These are phyloP conservation scores for Aspergillus campestris DNA, from an alignment of 495 filamentous ascomycete genomes.

Conservation along the genomic window DNA sequence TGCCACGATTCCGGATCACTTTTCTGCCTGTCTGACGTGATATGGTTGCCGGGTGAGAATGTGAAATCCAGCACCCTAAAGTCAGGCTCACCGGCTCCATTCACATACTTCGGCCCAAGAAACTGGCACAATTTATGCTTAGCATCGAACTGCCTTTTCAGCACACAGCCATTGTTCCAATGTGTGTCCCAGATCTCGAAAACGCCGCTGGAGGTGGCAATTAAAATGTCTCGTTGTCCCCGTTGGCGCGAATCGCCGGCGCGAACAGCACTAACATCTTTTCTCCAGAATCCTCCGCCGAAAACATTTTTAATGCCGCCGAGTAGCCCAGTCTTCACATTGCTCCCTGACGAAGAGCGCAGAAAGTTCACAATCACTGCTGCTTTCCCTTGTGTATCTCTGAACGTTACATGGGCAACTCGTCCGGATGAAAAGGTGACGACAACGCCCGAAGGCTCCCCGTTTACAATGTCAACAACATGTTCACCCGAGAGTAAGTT, in stretches of 20 bases:
- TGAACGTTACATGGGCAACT: slow-evolving; percentile 72
- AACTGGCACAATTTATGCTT: slow-evolving; percentile 28
- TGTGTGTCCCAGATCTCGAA: slow-evolving; percentile 82
- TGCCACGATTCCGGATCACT: slow-evolving; percentile 21
- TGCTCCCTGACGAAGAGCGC: slow-evolving; percentile 40
- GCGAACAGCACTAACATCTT: slow-evolving; percentile 68
- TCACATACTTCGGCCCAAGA: slow-evolving; percentile 9
- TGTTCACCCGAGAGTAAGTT: slow-evolving; percentile 71
- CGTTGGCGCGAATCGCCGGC: slow-evolving; percentile 58
- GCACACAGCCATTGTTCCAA: slow-evolving; percentile 60
- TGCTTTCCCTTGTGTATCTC: slow-evolving; percentile 79
- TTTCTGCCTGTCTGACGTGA: slow-evolving; percentile 7
- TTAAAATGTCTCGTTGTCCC: slow-evolving; percentile 77
- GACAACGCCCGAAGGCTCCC: slow-evolving; percentile 79
- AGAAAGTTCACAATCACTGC: slow-evolving; percentile 68
- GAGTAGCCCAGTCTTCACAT: slow-evolving; percentile 52
- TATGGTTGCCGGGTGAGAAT: slow-evolving; percentile 13
- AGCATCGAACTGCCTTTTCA: slow-evolving; percentile 44
- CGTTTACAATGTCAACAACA: slow-evolving; percentile 66
- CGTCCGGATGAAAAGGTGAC: slow-evolving; percentile 75
- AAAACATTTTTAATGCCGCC: slow-evolving; percentile 68
- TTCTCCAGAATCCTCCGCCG: slow-evolving; percentile 53
- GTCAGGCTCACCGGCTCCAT: slow-evolving; percentile 24
- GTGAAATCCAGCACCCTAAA: slow-evolving; percentile 33
- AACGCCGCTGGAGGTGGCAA: slow-evolving; percentile 62